Conservation (phyloP, 352 stramenopile species). For the Pythium periplocum region DNA sequence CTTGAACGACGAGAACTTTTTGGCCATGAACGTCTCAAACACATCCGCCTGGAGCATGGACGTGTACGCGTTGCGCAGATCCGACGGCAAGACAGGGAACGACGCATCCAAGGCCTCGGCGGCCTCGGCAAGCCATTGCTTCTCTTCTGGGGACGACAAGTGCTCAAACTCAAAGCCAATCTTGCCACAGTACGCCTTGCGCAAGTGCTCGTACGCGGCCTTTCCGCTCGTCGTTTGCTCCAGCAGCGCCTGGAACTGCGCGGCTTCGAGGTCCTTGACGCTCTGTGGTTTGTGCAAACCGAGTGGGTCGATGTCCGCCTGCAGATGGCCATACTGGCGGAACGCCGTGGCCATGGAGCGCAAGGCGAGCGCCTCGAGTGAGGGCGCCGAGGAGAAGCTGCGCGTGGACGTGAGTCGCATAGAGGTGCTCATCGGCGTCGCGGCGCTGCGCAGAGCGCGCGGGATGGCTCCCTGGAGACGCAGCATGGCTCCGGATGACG, state of each 20-base stretch:
- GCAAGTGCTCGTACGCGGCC: slow-evolving; percentile 54
- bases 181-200: slow-evolving; percentile 66
- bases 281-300: slow-evolving; percentile 27
- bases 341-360: slow-evolving; percentile 69
- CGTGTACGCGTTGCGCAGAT: slow-evolving; percentile 74
- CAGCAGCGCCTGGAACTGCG: slow-evolving; percentile 57
- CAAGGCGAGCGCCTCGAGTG: slow-evolving; percentile 55
- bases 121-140: slow-evolving; percentile 56
- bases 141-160: slow-evolving; percentile 50
- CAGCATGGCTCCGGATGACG: slow-evolving; percentile 29
- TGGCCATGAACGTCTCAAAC: slow-evolving; percentile 85
- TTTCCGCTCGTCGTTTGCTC: slow-evolving; percentile 25
- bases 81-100: slow-evolving; percentile 55
- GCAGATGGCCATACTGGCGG: slow-evolving; percentile 68
- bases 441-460: slow-evolving; percentile 20
- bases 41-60: slow-evolving; percentile 74
- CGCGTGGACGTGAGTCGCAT: slow-evolving; percentile 10
- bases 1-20: slow-evolving; percentile 86
- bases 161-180: slow-evolving; percentile 83
- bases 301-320: slow-evolving; percentile 69
- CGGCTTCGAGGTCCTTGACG: slow-evolving; percentile 29
- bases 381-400: slow-evolving; percentile 28
- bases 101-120: slow-evolving; percentile 35
- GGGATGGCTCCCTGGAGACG: slow-evolving; percentile 38
- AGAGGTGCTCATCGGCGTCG: neutral